A percentile compares a stretch with the other conserved stretches of the same genome.
Evolutionary conservation across 2,329 filamentous ascomycete genomes (phyloP).

Genomic region (Nothophaeocryptopus gaeumannii): DNA sequence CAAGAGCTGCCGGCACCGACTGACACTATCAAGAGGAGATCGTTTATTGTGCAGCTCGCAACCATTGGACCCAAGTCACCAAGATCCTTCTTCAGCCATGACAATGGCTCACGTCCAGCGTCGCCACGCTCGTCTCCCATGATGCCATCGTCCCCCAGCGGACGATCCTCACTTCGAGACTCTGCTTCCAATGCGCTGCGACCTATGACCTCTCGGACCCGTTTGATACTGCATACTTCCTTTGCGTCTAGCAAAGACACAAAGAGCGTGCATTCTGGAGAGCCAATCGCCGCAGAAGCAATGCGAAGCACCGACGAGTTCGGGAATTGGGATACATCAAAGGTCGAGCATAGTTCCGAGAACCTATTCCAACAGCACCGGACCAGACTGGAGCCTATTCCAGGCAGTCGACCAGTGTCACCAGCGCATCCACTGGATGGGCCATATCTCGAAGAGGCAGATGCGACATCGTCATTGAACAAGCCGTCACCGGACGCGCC

Average conservation of each 20-base stretch:
- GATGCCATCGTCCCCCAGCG: constrained; percentile 21
- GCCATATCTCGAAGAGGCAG: constrained; percentile 39
- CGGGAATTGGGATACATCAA: constrained; percentile 72
- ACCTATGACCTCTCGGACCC: constrained; percentile 57
- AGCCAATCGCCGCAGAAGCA: constrained; percentile 34
- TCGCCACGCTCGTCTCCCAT: constrained; percentile 23
- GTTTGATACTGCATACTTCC: constrained; percentile 53
- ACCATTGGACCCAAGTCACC: constrained; percentile 26
- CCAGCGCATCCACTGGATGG: constrained; percentile 60
- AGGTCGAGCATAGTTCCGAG: constrained; percentile 61
- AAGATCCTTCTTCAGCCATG: constrained; percentile 14
- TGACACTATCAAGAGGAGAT: constrained; percentile 16
- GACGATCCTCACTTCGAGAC: constrained; percentile 25
- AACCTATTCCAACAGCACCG: constrained; percentile 50
- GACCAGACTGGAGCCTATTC: constrained; percentile 66
- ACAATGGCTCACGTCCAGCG: background rate
- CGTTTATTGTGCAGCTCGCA: constrained; percentile 24
- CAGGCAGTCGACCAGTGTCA: constrained; percentile 63
- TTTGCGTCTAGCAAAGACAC: constrained; percentile 45
- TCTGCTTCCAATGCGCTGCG: constrained; percentile 40
- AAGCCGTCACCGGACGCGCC: constrained; percentile 17
- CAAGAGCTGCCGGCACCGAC: constrained; percentile 4
- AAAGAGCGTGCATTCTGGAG: constrained; percentile 29
- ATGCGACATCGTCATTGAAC: constrained; percentile 36
- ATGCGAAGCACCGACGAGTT: constrained; percentile 57